Evolutionary conservation across 2,329 filamentous ascomycete species (phyloP).

Genomic region (Neodidymelliopsis sp.): DNA sequence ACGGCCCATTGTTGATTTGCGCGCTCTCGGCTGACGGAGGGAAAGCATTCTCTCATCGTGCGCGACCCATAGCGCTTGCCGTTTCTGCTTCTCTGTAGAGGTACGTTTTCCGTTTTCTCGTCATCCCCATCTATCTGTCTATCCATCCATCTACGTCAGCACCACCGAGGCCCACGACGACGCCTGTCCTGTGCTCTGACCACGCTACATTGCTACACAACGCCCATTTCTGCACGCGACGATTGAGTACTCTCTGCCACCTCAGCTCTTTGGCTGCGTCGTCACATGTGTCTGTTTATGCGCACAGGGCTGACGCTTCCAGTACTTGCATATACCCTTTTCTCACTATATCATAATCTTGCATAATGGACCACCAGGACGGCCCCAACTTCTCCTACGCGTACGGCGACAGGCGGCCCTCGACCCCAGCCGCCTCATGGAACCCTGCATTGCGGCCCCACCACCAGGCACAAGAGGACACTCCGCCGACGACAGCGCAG

Average conservation of each 20-base stretch:
- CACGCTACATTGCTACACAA: not conserved
- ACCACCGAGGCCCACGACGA: constrained; percentile 18
- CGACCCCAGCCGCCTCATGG: constrained; percentile 54
- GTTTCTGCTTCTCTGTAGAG: constrained; percentile 44
- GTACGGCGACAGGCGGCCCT: constrained; percentile 34
- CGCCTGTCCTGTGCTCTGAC: not conserved
- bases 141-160: constrained; percentile 13
- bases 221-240: not conserved
- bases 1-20: constrained; percentile 33
- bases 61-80: constrained; percentile 20
- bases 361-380: constrained; percentile 46
- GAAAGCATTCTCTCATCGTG: constrained; percentile 6
- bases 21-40: constrained; percentile 18
- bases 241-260: not conserved
- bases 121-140: constrained; percentile 1
- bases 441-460: constrained; percentile 61
- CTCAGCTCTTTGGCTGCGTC: too few species aligned
- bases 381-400: constrained; percentile 53
- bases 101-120: constrained; percentile 30
- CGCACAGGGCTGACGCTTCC: constrained; percentile 32
- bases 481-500: constrained; percentile 16
- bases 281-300: not conserved
- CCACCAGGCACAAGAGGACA: constrained; percentile 18
- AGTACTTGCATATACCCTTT: constrained; percentile 49
- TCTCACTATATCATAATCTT: constrained; percentile 32